These are phyloP conservation scores for Neopestalotiopsis rosae DNA, from an alignment of 2,329 filamentous ascomycete species.

Conservation along the genomic window DNA sequence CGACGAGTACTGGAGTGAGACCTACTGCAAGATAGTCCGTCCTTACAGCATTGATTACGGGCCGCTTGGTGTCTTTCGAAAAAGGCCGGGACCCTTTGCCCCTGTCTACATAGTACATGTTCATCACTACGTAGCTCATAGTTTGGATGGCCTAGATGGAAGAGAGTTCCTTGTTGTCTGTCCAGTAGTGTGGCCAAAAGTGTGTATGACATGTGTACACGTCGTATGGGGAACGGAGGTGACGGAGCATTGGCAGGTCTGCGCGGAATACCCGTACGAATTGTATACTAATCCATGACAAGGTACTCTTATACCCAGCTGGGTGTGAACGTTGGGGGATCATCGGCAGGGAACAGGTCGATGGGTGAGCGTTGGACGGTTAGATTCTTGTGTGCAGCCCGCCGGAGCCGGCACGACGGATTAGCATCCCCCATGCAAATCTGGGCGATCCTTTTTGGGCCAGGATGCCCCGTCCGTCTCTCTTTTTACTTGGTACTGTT, in stretches of 20 bases:
- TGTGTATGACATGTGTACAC: background rate
- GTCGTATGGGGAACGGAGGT: background rate
- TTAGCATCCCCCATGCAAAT: slow-evolving; percentile 13
- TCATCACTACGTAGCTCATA: too few relatives aligned
- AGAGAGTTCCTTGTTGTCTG: too few relatives aligned
- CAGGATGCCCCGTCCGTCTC: slow-evolving; percentile 5
- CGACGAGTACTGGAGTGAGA: background rate
- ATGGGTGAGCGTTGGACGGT: background rate
- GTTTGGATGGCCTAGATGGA: too few relatives aligned
- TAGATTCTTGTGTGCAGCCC: slow-evolving; percentile 18
- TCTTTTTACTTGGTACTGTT: background rate
- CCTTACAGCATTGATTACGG: background rate
- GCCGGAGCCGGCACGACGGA: slow-evolving; percentile 18
- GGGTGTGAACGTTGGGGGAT: slow-evolving; percentile 26
- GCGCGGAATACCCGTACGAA: background rate
- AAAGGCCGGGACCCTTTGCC: too few relatives aligned
- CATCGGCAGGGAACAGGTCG: slow-evolving; percentile 27
- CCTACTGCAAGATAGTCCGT: background rate
- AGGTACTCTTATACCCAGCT: background rate
- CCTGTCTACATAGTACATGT: too few relatives aligned
- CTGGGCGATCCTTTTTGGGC: slow-evolving; percentile 7
- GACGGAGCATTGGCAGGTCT: slow-evolving; percentile 3
- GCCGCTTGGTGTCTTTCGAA: background rate
- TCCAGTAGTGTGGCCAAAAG: background rate
- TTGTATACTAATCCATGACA: background rate